Percentiles rank a stretch among this genome's conserved stretches.
Conservation (phyloP, 2,329 filamentous ascomycete species). For the Xylariaceae sp. region DNA sequence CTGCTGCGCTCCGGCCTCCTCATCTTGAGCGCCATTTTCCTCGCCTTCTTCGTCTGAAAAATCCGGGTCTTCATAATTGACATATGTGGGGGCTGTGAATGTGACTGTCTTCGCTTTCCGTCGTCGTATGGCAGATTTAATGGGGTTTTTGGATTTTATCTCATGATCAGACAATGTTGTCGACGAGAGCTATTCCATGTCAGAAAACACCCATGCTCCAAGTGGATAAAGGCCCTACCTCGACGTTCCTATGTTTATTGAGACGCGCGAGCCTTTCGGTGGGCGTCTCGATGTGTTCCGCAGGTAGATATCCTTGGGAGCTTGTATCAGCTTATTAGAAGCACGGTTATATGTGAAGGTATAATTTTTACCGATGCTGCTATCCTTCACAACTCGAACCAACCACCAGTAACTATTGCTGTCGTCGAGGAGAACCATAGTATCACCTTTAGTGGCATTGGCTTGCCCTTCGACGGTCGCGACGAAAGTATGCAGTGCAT, state of each 20-base stretch:
- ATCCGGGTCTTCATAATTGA: constrained; percentile 82
- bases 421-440: constrained; percentile 96
- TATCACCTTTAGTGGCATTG: constrained; percentile 96
- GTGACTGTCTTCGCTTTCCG: constrained; percentile 82
- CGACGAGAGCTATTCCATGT: constrained; percentile 50
- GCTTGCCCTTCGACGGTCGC: constrained; percentile 97
- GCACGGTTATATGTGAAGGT: no score
- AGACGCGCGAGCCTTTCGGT: constrained; percentile 88
- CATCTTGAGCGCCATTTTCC: constrained; percentile 42
- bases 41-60: constrained; percentile 76
- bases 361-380: constrained; percentile 82
- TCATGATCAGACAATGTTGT: constrained; percentile 61
- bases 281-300: constrained; percentile 97
- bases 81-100: constrained; percentile 80
- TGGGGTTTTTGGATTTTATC: constrained; percentile 76
- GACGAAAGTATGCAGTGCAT: constrained; percentile 95
- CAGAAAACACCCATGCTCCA: constrained; percentile 16
- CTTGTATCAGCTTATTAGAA: no score
- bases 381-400: constrained; percentile 94
- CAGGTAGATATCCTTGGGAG: constrained; percentile 83
- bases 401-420: constrained; percentile 99
- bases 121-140: constrained; percentile 79
- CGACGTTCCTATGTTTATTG: constrained; percentile 97
- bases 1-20: constrained; percentile 32
- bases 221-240: constrained; percentile 54